Evolutionary conservation across 2,329 filamentous ascomycete genomes (phyloP), one percentile per base, ranked within the genome.

Genomic region (Pseudogymnoascus sp.): DNA sequence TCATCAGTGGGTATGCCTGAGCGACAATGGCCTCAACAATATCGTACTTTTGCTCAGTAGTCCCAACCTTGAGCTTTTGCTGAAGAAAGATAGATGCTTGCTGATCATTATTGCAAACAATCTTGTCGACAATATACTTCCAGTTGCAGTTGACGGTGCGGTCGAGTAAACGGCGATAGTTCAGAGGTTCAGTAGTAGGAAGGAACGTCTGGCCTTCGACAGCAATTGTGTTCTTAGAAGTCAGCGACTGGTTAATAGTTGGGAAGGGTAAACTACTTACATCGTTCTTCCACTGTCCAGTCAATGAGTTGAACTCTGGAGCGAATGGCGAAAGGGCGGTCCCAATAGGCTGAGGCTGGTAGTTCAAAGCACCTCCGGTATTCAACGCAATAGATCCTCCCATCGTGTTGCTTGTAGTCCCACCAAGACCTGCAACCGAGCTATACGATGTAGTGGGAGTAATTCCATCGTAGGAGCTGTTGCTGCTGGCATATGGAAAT

Each of bases 41-140:
- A 68, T 96, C 92, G 70, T 91, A 96, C 76, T 97, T 99, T 74
- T 97, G 94, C 71, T 97, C 92, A 0, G 88, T 82, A 3, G 92
- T 97, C 64, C 92, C 92, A 65, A 97, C 90, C 78, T 99, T 99
- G 69, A 99, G 89, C 79, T 99, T 99, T 78, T 99, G 94, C 75
- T 99, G 94, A 48, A 99, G 81, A 77, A 99, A 99, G 71, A 99
- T 97, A 2, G 94, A 99, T 8, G 95, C 94, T 76, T 99, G 94
- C 76, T 99, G 94, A 72, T 99, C 94, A 74, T 99, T 97, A 79
- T 92, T 97, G 84, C 91, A 95, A 68, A 99, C 92, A 73, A 99
- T 99, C 81, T 97, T 97, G 79, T 99, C 93, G 62, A 99, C 94
- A 69, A 99, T 97, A 74, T 96, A 97, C 78, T 94, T 96, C 94